These are phyloP conservation scores for Penium margaritaceum DNA, from an alignment of 139 green algal genomes.

Conservation along the genomic window DNA sequence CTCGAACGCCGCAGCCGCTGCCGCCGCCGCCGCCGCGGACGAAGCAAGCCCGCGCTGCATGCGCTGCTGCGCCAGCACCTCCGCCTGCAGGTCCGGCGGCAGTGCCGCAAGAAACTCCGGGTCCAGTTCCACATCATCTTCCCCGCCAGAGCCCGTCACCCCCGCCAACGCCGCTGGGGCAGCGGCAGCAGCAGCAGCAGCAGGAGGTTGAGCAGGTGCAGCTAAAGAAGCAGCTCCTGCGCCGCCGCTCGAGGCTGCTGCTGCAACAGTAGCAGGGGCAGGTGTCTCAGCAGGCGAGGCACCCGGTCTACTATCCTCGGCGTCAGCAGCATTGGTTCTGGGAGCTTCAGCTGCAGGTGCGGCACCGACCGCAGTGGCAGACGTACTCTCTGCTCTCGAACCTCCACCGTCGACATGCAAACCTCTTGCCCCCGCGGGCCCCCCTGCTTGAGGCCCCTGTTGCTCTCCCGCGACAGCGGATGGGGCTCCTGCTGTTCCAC, in stretches of 20 bases:
- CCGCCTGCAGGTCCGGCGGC: conserved; percentile 78
- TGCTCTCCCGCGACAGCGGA: not conserved
- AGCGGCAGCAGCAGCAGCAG: not conserved
- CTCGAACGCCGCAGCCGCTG: not conserved
- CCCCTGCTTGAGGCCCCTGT: not conserved
- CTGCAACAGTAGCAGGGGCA: no score
- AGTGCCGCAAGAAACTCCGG: conserved; percentile 89
- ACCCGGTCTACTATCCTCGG: no score
- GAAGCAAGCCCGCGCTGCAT: not conserved
- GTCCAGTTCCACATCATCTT: conserved; percentile 59
- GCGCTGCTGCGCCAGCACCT: conserved; percentile 77
- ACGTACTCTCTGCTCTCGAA: no score
- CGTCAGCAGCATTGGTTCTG: no score
- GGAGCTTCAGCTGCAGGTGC: not conserved
- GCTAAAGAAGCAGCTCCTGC: not conserved
- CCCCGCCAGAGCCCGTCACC: not conserved
- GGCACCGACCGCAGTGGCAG: not conserved
- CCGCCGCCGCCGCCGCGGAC: not conserved
- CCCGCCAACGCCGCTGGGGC: not conserved
- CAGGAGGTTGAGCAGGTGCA: not conserved
- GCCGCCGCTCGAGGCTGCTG: not conserved
- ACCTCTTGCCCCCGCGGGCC: not conserved
- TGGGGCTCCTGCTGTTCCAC: not conserved
- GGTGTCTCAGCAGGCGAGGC: no score
- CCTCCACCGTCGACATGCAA: no score